These are phyloP conservation scores for Pleomassaria siparia DNA, from an alignment of 2,329 filamentous ascomycete species.

Conservation along the genomic window DNA sequence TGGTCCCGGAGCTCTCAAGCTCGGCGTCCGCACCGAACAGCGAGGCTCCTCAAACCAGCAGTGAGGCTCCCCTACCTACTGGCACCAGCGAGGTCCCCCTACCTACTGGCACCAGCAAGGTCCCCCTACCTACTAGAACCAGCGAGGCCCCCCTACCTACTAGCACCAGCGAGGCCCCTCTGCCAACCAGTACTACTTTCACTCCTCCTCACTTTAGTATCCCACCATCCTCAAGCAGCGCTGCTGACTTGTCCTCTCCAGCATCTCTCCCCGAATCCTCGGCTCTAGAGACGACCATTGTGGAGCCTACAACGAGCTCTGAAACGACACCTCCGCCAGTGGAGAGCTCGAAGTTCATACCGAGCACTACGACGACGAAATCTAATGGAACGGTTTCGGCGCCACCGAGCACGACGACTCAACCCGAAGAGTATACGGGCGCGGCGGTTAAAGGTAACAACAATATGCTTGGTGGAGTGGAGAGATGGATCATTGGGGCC, in stretches of 20 bases:
- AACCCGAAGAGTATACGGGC: slow-evolving; percentile 15
- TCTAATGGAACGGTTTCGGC: slow-evolving; percentile 6
- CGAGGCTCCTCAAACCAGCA: not conserved
- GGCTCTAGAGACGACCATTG: not conserved
- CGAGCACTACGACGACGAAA: slow-evolving; percentile 7
- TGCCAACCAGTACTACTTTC: slow-evolving; percentile 4
- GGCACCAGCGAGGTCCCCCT: not conserved
- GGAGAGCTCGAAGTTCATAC: slow-evolving; percentile 5
- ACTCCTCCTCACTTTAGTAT: slow-evolving; percentile 9
- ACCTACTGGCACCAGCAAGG: not conserved
- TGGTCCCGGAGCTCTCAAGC: not conserved
- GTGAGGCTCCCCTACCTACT: not conserved
- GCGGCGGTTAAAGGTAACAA: slow-evolving; percentile 18
- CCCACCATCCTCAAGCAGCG: slow-evolving; percentile 20
- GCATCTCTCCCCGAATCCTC: slow-evolving; percentile 4
- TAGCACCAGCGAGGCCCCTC: slow-evolving; percentile 3
- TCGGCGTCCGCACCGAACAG: no score
- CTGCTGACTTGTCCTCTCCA: slow-evolving; percentile 22
- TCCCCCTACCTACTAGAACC: not conserved
- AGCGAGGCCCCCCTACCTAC: slow-evolving; percentile 14
- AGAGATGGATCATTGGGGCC: slow-evolving; percentile 25
- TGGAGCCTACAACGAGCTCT: not conserved
- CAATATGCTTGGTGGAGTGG: slow-evolving; percentile 15
- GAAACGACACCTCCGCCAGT: slow-evolving; percentile 5
- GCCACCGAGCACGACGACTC: slow-evolving; percentile 10